Evolutionary conservation across 257 asterid species (phyloP), one percentile per base, ranked within the genome.

Genomic region (Striga asiatica): DNA sequence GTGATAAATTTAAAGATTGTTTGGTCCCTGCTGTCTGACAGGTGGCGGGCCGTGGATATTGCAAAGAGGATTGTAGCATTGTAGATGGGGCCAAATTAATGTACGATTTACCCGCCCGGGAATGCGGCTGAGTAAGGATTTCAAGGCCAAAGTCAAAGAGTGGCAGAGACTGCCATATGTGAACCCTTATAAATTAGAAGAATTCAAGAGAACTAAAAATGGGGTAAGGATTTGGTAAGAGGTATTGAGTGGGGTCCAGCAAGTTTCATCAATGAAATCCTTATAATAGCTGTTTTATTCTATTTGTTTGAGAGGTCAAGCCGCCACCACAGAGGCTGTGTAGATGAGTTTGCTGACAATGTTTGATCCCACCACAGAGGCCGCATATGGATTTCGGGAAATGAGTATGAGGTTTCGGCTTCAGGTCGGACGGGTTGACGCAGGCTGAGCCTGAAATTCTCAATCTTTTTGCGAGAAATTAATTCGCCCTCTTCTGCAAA

Each of bases 31-130:
- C 78, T 7, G 84, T 89, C n/a, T 27, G 96, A 83, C 46, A 67
- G 68, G 64, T 89, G 94, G 97, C 83, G 96, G 72, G 50, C 81
- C 4, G 51, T 63, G 42, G 86, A 89, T 85, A 93, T 46, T 85
- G 94, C 61, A 66, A 62, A 63, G 93, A 79, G 76, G 80, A 83
- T 18, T 70, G 72, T 45, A 50, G 72, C 35, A 50, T 61, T 29
- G 68, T 73, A 13, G 94, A 82, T 66, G 74, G 82, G 63, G 76
- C 74, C 14, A 82, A 71, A 8, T 56, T 85, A 11, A 54, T 54
- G 61, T 81, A 64, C 66, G 69, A 83, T 27, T 89, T 89, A 42
- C 66, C 97, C 97, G 4, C 96, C 97, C 0, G 91, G 91, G 59
- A 89, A n/a, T 89, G 97, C 81, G 78, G 28, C 68, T 89, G 74